phyloP scores from a whole-genome alignment of 2,329 filamentous ascomycete genomes.

The Xylariaceae sp. region DNA sequence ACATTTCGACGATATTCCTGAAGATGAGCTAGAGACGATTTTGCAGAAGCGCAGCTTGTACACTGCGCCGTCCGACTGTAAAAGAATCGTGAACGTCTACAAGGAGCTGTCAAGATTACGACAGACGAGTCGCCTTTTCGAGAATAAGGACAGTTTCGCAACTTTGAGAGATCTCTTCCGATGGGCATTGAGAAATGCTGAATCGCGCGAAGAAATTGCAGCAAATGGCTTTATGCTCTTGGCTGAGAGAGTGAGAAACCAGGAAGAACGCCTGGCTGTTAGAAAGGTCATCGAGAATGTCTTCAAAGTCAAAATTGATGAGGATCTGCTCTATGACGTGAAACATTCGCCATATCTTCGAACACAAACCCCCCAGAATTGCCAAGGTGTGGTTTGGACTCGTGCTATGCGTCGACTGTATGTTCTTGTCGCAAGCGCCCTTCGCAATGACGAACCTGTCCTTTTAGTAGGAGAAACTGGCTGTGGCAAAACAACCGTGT shows the following conservation, averaged over 20 bases:
- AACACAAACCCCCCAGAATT: conserved; percentile 45
- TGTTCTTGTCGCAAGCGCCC: conserved; percentile 79
- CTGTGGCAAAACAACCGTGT: conserved; percentile 96
- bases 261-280: conserved; percentile 79
- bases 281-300: conserved; percentile 85
- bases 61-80: conserved; percentile 86
- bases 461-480: conserved; percentile 94
- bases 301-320: conserved; percentile 81
- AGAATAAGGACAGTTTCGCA: conserved; percentile 96
- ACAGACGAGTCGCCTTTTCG: conserved; percentile 88
- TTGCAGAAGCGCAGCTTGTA: conserved; percentile 82
- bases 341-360: conserved; percentile 55
- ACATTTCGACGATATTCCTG: conserved; percentile 96
- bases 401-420: conserved; percentile 90
- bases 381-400: conserved; percentile 83
- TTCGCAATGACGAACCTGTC: conserved; percentile 89
- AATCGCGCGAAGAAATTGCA: conserved; percentile 84
- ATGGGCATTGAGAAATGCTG: conserved; percentile 84
- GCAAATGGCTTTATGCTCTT: conserved; percentile 95
- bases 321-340: conserved; percentile 68
- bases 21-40: conserved; percentile 89
- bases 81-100: conserved; percentile 89
- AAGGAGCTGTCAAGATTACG: conserved; percentile 85
- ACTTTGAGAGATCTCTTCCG: conserved; percentile 93
- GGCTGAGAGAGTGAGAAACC: conserved; percentile 88